Percentiles rank a stretch among this genome's conserved stretches.
Conservation (phyloP, 1,284 basidiomycete genomes). For the Xerocomus minutiporus region DNA sequence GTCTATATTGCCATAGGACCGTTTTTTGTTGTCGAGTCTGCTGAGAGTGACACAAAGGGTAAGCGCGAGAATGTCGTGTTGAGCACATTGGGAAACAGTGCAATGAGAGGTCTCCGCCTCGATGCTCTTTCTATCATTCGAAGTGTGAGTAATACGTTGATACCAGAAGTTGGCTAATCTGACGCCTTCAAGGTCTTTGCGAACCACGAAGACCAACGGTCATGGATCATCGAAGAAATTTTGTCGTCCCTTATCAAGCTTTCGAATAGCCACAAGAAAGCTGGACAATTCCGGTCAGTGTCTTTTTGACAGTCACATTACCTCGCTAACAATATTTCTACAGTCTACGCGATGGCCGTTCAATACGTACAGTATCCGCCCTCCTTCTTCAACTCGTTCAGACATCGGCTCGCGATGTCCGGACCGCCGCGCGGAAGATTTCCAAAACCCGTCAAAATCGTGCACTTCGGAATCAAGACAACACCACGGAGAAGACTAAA, state of each 20-base stretch:
- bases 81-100: constrained; percentile 62
- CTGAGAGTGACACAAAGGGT: constrained; percentile 47
- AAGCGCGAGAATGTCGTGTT: constrained; percentile 56
- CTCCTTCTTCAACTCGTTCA: constrained; percentile 94
- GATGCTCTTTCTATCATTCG: constrained; percentile 81
- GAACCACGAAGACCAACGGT: constrained; percentile 81
- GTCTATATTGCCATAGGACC: constrained; percentile 91
- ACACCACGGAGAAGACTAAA: constrained; percentile 41
- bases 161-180: not conserved
- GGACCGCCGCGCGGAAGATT: constrained; percentile 56
- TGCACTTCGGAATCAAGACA: constrained; percentile 59
- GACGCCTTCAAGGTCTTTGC: constrained; percentile 69
- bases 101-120: constrained; percentile 77
- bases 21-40: constrained; percentile 78
- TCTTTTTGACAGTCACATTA: not conserved
- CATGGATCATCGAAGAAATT: constrained; percentile 97
- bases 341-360: constrained; percentile 74
- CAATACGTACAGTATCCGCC: constrained; percentile 90
- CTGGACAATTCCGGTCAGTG: constrained; percentile 77
- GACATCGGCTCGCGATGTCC: constrained; percentile 81
- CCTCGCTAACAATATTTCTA: not conserved
- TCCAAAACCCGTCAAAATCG: constrained; percentile 58
- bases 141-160: constrained; percentile 52
- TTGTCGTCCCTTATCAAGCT: constrained; percentile 84
- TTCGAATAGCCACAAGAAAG: constrained; percentile 83